Evolutionary conservation across 352 stramenopile genomes (phyloP).

Genomic region (Pythium rishiriense): DNA sequence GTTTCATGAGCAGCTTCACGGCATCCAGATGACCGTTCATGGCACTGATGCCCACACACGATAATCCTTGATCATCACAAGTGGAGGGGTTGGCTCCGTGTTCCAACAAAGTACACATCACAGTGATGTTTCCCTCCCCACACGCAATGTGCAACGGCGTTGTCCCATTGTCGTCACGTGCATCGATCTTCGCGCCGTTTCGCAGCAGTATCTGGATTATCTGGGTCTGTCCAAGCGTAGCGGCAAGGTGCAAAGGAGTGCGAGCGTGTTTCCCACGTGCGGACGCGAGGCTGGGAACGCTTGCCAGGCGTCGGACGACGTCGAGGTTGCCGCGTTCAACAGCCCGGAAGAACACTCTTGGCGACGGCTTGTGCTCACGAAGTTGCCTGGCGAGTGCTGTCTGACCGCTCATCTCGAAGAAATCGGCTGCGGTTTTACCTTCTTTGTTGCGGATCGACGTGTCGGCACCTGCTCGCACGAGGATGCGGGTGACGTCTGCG

Average conservation of each 20-base stretch:
- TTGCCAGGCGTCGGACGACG: background rate
- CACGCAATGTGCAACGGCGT: too few relatives aligned
- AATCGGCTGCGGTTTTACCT: too few relatives aligned
- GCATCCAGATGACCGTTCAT: slow-evolving; percentile 34
- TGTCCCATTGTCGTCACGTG: too few relatives aligned
- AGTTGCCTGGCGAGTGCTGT: too few relatives aligned
- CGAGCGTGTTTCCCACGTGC: slow-evolving; percentile 30
- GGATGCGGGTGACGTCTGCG: too few relatives aligned
- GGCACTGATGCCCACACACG: background rate
- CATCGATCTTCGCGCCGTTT: background rate
- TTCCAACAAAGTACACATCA: slow-evolving; percentile 10
- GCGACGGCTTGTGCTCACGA: too few relatives aligned
- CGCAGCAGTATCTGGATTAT: too few relatives aligned
- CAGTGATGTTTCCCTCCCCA: too few relatives aligned
- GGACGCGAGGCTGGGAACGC: background rate
- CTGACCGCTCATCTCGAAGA: too few relatives aligned
- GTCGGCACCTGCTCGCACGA: too few relatives aligned
- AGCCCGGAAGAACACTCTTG: background rate
- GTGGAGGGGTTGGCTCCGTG: background rate
- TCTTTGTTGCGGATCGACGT: too few relatives aligned
- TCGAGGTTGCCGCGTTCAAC: background rate
- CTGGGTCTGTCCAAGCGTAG: slow-evolving; percentile 5
- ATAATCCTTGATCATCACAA: background rate
- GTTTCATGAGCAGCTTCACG: slow-evolving; percentile 32
- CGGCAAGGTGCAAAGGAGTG: slow-evolving; percentile 41